Conservation (phyloP, 164 flowering plant genomes). For the Saururus chinensis region DNA sequence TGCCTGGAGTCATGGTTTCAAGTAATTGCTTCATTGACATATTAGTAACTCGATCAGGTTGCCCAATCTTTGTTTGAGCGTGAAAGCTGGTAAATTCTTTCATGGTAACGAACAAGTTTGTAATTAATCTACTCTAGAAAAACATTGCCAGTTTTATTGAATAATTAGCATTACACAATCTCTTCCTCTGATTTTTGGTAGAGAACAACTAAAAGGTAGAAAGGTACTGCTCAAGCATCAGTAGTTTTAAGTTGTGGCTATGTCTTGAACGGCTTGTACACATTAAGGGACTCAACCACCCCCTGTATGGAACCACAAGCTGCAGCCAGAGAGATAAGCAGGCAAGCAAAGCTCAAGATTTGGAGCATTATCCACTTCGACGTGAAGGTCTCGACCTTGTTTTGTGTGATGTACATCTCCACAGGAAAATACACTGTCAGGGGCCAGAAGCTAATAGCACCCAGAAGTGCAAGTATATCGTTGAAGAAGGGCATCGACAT, state of each 20-base stretch:
- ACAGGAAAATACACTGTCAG: conserved; percentile 81
- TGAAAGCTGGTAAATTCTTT: too few species aligned
- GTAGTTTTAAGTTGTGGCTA: background rate
- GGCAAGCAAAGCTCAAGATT: conserved; percentile 50
- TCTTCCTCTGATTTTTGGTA: too few species aligned
- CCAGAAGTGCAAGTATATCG: conserved; percentile 56
- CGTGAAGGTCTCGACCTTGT: conserved; percentile 36
- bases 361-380: conserved; percentile 58
- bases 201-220: too few species aligned
- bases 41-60: too few species aligned
- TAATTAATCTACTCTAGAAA: too few species aligned
- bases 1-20: too few species aligned
- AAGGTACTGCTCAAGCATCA: too few species aligned
- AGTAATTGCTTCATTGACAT: too few species aligned
- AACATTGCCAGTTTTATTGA: too few species aligned
- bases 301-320: conserved; percentile 79
- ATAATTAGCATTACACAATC: too few species aligned
- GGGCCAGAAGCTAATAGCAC: conserved; percentile 71
- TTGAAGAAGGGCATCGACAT: conserved; percentile 91
- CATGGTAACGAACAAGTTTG: too few species aligned
- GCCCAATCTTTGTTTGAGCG: too few species aligned
- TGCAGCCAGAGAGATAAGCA: conserved; percentile 55
- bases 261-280: conserved; percentile 54
- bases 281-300: conserved; percentile 29
- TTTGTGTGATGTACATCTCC: conserved; percentile 66